Percentiles rank a stretch among this genome's conserved stretches.
phyloP scores from a whole-genome alignment of 768 basidiomycete genomes.

The Terana coerulea region DNA sequence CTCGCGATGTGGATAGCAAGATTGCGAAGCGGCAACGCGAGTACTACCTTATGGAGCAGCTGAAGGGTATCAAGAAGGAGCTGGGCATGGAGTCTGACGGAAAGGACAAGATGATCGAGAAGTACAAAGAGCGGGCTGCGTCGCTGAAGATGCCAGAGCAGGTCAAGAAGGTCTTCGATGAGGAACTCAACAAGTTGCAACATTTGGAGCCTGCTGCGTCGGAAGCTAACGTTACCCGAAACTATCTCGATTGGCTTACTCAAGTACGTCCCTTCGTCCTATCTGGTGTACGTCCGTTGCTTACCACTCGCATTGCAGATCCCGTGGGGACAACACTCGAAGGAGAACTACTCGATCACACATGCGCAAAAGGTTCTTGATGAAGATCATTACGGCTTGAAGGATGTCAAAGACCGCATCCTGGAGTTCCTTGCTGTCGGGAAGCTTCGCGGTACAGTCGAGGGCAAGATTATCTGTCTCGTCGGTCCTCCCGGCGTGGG shows the following conservation, averaged over 20 bases:
- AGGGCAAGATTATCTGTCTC: constrained; percentile 97
- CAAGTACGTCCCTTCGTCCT: constrained; percentile 42
- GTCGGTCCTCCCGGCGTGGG: constrained; percentile 98
- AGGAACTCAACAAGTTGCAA: constrained; percentile 87
- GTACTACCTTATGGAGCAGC: constrained; percentile 95
- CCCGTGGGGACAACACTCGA: constrained; percentile 94
- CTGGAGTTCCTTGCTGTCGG: constrained; percentile 96
- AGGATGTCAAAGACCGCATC: constrained; percentile 90
- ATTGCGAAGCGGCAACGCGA: constrained; percentile 93
- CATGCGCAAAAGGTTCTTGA: constrained; percentile 85
- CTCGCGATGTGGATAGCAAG: constrained; percentile 89
- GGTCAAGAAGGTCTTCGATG: constrained; percentile 93
- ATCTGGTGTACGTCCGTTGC: neutral
- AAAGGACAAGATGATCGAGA: constrained; percentile 91
- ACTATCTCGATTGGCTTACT: constrained; percentile 92
- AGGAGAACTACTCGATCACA: constrained; percentile 86
- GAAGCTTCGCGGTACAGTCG: constrained; percentile 88
- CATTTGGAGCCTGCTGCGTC: constrained; percentile 87
- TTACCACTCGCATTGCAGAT: constrained; percentile 46
- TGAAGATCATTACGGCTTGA: constrained; percentile 91
- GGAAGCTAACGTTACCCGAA: constrained; percentile 91
- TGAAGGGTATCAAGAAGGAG: constrained; percentile 95
- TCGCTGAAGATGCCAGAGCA: constrained; percentile 83
- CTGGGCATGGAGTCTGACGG: constrained; percentile 93
- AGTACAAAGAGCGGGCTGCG: constrained; percentile 84